Evolutionary conservation across 176 grass and related monocot species (phyloP).

Genomic region (Zea luxurians): DNA sequence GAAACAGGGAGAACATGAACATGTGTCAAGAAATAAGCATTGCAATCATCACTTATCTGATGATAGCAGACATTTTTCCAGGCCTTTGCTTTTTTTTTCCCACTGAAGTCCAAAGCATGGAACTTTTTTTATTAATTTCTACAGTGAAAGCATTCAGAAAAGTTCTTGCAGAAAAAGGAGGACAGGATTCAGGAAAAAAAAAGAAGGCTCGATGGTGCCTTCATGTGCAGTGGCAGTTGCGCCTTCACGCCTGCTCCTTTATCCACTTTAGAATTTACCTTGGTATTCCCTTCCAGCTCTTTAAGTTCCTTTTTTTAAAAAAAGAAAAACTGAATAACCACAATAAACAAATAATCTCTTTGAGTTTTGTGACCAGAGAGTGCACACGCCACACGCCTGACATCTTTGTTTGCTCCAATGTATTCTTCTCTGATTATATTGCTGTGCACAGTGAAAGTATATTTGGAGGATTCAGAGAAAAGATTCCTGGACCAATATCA

Average conservation of each 20-base stretch:
- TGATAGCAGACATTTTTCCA: too few relatives aligned
- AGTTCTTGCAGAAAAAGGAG: slow-evolving; percentile 18
- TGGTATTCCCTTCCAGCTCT: slow-evolving; percentile 23
- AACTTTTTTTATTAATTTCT: not conserved
- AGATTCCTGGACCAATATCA: slow-evolving; percentile 27
- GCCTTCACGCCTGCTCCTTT: slow-evolving; percentile 14
- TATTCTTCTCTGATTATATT: not conserved
- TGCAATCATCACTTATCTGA: not conserved
- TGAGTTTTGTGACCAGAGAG: slow-evolving; percentile 25
- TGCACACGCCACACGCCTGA: slow-evolving; percentile 3
- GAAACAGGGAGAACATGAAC: slow-evolving; percentile 37
- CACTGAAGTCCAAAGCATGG: slow-evolving; percentile 22
- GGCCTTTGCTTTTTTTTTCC: slow-evolving; percentile 31
- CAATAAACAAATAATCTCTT: not conserved
- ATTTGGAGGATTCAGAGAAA: slow-evolving; percentile 12
- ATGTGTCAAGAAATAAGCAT: not conserved
- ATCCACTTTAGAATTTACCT: not conserved
- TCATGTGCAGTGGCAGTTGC: slow-evolving; percentile 38
- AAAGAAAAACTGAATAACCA: not conserved
- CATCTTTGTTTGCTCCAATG: not conserved
- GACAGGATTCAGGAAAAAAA: slow-evolving; percentile 1
- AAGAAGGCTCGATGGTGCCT: slow-evolving; percentile 33
- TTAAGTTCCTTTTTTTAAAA: not conserved
- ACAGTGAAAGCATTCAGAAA: slow-evolving; percentile 15
- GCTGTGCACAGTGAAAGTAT: not conserved